These are phyloP conservation scores for Zymoseptoria brevis DNA, from an alignment of 2,329 filamentous ascomycete species.

Conservation along the genomic window DNA sequence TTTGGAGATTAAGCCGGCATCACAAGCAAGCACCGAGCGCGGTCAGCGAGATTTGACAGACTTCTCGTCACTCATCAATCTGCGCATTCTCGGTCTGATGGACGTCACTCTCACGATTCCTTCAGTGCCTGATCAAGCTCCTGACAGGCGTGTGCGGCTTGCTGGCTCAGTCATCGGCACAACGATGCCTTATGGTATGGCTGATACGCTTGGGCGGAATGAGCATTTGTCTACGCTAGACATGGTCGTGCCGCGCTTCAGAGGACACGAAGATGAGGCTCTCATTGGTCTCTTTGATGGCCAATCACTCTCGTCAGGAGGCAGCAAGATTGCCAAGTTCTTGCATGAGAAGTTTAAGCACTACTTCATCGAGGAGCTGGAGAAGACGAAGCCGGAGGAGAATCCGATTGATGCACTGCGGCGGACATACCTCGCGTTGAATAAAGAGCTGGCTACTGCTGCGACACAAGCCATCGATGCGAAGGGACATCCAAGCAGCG, in stretches of 20 bases:
- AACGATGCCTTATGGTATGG: constrained; percentile 85
- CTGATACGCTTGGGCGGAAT: constrained; percentile 83
- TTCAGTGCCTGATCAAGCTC: constrained; percentile 87
- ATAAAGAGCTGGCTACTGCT: constrained; percentile 85
- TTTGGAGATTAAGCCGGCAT: constrained; percentile 72
- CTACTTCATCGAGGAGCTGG: constrained; percentile 75
- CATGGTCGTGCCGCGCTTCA: constrained; percentile 86
- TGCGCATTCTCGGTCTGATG: constrained; percentile 89
- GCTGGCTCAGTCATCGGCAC: constrained; percentile 88
- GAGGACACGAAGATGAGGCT: constrained; percentile 81
- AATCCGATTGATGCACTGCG: constrained; percentile 75
- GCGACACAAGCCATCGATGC: constrained; percentile 76
- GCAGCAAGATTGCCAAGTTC: constrained; percentile 93
- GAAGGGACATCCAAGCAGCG: constrained; percentile 44
- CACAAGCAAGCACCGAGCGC: constrained; percentile 40
- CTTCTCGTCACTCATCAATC: constrained; percentile 74
- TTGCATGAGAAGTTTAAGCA: constrained; percentile 91
- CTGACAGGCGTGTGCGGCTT: constrained; percentile 91
- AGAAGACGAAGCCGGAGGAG: constrained; percentile 59
- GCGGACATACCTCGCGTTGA: constrained; percentile 77
- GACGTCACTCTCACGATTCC: constrained; percentile 93
- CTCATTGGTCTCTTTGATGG: constrained; percentile 95
- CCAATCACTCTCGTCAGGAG: constrained; percentile 76
- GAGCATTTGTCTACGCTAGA: constrained; percentile 95
- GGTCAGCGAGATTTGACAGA: constrained; percentile 72